Evolutionary conservation across 306 rosid species (phyloP).

Genomic region (Gastrolobium villosum): DNA sequence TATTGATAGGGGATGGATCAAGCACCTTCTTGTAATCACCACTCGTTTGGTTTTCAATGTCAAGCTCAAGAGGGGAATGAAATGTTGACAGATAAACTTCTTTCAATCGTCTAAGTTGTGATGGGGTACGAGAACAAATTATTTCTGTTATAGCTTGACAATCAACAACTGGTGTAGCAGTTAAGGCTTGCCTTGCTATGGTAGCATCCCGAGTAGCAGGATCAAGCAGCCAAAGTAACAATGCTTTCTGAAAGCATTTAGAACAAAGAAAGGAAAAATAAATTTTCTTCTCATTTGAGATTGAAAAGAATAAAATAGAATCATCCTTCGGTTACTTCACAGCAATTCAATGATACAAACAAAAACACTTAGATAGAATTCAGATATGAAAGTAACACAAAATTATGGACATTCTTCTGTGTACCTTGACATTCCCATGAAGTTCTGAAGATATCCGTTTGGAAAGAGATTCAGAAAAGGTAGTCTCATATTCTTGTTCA

Average conservation of each 20-base stretch:
- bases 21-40: constrained; percentile 74
- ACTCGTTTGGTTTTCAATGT: constrained; percentile 52
- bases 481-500: constrained; percentile 73
- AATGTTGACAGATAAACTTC: constrained; percentile 64
- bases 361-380: neutral
- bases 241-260: constrained; percentile 65
- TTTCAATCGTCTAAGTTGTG: constrained; percentile 71
- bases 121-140: constrained; percentile 78
- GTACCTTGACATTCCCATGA: constrained; percentile 68
- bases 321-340: neutral
- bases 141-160: constrained; percentile 72
- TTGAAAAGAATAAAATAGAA: neutral
- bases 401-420: neutral
- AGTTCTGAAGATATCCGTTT: constrained; percentile 72
- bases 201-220: constrained; percentile 72
- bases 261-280: neutral
- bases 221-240: constrained; percentile 80
- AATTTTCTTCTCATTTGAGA: neutral
- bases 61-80: constrained; percentile 58
- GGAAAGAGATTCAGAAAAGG: constrained; percentile 60
- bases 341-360: neutral
- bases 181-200: constrained; percentile 55
- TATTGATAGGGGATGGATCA: neutral
- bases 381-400: neutral
- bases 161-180: constrained; percentile 12